These are phyloP conservation scores for Polychytrium aggregatum DNA, from an alignment of 192 early-diverging fungal species.

Conservation along the genomic window DNA sequence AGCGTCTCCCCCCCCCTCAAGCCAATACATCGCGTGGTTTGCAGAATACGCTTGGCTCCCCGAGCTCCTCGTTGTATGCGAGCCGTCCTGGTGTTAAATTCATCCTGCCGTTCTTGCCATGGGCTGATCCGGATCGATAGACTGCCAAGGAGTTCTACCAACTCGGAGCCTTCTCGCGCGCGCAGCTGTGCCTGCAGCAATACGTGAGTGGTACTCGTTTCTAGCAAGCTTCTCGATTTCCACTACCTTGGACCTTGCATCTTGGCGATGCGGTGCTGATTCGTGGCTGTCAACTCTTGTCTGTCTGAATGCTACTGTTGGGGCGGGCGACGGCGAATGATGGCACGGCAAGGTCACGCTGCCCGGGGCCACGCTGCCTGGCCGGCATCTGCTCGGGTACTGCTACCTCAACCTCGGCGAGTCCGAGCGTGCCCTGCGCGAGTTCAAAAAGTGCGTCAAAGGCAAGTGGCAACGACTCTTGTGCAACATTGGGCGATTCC, in stretches of 20 bases:
- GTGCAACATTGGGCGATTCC: neutral
- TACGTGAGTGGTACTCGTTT: slow-evolving; percentile 33
- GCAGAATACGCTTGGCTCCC: no score
- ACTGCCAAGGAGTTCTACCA: slow-evolving; percentile 53
- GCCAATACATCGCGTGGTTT: neutral
- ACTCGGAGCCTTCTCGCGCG: slow-evolving; percentile 41
- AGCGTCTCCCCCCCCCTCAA: neutral
- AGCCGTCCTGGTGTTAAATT: slow-evolving; percentile 1
- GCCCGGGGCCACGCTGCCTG: slow-evolving; percentile 30
- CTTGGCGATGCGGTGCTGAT: neutral
- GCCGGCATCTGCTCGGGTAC: slow-evolving; percentile 47
- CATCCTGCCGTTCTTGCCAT: neutral
- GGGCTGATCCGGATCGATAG: no score
- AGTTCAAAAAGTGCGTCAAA: slow-evolving; percentile 51
- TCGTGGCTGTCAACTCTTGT: neutral
- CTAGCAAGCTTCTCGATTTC: slow-evolving; percentile 1
- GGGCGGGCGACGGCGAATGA: no score
- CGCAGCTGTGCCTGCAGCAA: slow-evolving; percentile 42
- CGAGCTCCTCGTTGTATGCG: neutral
- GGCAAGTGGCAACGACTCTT: slow-evolving; percentile 12
- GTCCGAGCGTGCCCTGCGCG: slow-evolving; percentile 30
- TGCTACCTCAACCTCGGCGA: slow-evolving; percentile 46
- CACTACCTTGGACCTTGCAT: neutral
- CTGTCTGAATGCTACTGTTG: no score
- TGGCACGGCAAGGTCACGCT: slow-evolving; percentile 23